Conservation (phyloP, 2,329 filamentous ascomycete genomes). For the Pseudogymnoascus destructans region DNA sequence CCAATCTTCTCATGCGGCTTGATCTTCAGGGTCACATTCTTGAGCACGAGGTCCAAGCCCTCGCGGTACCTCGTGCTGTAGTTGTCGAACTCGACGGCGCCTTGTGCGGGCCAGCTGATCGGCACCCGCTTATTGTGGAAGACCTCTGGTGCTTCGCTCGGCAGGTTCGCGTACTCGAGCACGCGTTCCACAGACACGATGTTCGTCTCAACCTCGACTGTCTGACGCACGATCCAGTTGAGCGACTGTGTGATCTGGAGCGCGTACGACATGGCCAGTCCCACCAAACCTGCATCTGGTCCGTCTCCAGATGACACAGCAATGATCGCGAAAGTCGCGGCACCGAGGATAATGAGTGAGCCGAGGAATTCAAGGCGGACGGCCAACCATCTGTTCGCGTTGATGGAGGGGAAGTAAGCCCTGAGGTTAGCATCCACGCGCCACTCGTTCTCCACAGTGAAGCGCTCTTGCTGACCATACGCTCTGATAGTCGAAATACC, state of each 20-base stretch:
- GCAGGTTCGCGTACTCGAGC: conserved; percentile 82
- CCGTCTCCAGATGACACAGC: conserved; percentile 56
- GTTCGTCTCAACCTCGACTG: conserved; percentile 99
- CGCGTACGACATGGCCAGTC: conserved; percentile 92
- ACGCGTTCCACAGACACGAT: conserved; percentile 98
- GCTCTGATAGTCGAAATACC: conserved; percentile 92
- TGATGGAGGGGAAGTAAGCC: conserved; percentile 93
- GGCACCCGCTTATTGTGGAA: conserved; percentile 76
- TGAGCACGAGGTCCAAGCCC: conserved; percentile 81
- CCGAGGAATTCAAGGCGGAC: conserved; percentile 92
- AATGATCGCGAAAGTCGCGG: conserved; percentile 70
- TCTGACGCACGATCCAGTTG: conserved; percentile 98
- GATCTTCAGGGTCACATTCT: conserved; percentile 83
- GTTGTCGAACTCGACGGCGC: conserved; percentile 79
- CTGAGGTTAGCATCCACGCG: conserved; percentile 87
- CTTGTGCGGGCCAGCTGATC: conserved; percentile 81
- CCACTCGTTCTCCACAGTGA: conserved; percentile 92
- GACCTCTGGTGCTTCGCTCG: conserved; percentile 89
- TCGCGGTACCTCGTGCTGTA: conserved; percentile 89
- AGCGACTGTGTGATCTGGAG: conserved; percentile 93
- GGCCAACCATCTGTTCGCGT: conserved; percentile 86
- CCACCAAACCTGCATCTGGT: conserved; percentile 63
- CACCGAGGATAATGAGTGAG: conserved; percentile 78
- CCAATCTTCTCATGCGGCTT: conserved; percentile 97
- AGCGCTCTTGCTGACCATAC: conserved; percentile 77